Evolutionary conservation across 768 basidiomycete species (phyloP).

Genomic region (Peribolospora baueri): DNA sequence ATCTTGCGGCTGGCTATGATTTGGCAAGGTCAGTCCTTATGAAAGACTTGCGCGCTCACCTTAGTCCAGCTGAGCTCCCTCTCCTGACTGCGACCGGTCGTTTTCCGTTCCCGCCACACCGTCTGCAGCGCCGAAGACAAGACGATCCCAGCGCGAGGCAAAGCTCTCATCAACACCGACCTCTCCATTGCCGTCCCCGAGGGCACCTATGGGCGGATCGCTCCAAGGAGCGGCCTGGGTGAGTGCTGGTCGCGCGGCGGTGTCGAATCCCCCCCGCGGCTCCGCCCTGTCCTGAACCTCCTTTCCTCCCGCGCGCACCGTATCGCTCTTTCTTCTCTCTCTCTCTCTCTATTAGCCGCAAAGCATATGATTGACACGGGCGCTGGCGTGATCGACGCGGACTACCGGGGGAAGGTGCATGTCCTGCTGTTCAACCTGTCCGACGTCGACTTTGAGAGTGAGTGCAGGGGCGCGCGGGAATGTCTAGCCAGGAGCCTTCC

Average conservation of each 20-base stretch:
- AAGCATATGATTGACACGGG: constrained; percentile 98
- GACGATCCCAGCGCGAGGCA: constrained; percentile 62
- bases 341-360: constrained; percentile 32
- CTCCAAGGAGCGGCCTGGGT: constrained; percentile 89
- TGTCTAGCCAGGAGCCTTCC: background rate
- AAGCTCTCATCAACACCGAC: constrained; percentile 74
- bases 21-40: constrained; percentile 5
- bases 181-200: constrained; percentile 77
- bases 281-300: background rate
- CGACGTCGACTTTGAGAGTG: constrained; percentile 69
- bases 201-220: constrained; percentile 89
- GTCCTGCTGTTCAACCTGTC: constrained; percentile 82
- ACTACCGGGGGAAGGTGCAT: constrained; percentile 76
- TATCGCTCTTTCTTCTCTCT: background rate
- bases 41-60: background rate
- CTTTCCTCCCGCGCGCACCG: background rate
- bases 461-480: constrained; percentile 3
- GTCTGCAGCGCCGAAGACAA: constrained; percentile 52
- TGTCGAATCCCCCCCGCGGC: background rate
- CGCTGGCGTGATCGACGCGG: constrained; percentile 88
- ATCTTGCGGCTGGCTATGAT: constrained; percentile 80
- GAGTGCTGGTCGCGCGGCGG: constrained; percentile 13
- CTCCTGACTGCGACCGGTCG: background rate
- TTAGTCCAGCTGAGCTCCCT: background rate
- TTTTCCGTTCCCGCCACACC: background rate